Evolutionary conservation across 2,329 filamentous ascomycete species (phyloP), one percentile per base, ranked within the genome.

Genomic region (Metarhizium robertsii): DNA sequence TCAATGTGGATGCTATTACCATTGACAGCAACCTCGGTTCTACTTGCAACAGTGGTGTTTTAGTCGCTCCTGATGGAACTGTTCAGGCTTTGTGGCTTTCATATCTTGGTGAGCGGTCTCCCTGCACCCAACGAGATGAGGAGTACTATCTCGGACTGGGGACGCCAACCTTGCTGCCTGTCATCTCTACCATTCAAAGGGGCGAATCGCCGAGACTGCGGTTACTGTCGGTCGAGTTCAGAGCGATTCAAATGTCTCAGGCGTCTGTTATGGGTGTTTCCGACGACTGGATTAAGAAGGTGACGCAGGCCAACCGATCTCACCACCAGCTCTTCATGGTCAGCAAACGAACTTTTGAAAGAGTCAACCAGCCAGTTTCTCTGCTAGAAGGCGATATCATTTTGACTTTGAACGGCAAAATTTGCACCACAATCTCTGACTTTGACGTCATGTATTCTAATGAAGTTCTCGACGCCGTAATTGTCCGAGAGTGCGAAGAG

Each of bases 271-370:
- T 99, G 92, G 94, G 94, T 10, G 90, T 97, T 1, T 90, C 89
- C 0, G 92, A 97, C 64, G 87, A 95, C 59, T 97, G 92, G 94
- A 96, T 99, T 64, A 80, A 89, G 63, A 88, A 90, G 70, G 92
- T 96, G 2, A 86, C 94, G 53, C 78, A 85, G 61, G 90, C 90
- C 59, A 96, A 99, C 70, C 88, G 90, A 43, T 86, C 94, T 52
- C 88, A 91, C 56, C 94, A 99, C 67, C 94, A 99, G 73, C 82
- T 99, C 42, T 99, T 99, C 76, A 96, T 99, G 88, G 90, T 99
- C 34, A 87, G 90, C 64, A 99, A 99, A 74, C 86, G 95, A 50
- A 84, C 82, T 0, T 86, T 86, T 63, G 83, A 85, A 70, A 77
- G 81, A 14, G 72, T 69, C 29, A 68, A 73, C 51, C 71, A 71